Evolutionary conservation across 2,329 filamentous ascomycete species (phyloP).

Genomic region (Arthrobotrys conoides): DNA sequence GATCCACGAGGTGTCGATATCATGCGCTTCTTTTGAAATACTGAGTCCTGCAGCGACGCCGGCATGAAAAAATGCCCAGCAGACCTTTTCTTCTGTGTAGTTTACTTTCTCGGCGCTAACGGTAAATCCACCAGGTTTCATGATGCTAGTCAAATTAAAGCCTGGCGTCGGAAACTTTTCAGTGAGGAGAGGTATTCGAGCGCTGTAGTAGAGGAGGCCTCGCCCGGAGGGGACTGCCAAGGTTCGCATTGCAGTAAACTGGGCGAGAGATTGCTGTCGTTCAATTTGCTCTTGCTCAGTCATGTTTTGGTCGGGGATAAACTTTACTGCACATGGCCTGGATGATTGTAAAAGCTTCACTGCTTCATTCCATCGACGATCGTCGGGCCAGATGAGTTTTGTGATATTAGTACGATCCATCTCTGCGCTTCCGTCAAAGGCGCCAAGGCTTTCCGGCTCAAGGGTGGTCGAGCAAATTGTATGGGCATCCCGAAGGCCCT

Average conservation of each 20-base stretch:
- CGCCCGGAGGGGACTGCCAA: slow-evolving; percentile 89
- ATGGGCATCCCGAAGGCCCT: slow-evolving; percentile 80
- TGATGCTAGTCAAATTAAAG: slow-evolving; percentile 90
- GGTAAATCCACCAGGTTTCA: slow-evolving; percentile 91
- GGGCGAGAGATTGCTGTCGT: slow-evolving; percentile 90
- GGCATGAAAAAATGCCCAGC: slow-evolving; percentile 98
- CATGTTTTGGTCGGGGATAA: slow-evolving; percentile 81
- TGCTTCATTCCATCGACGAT: slow-evolving; percentile 89
- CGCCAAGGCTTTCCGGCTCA: slow-evolving; percentile 70
- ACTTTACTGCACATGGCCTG: slow-evolving; percentile 82
- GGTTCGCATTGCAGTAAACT: slow-evolving; percentile 86
- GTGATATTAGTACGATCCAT: slow-evolving; percentile 87
- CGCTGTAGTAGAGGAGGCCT: slow-evolving; percentile 87
- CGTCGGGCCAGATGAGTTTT: slow-evolving; percentile 88
- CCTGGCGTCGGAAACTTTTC: slow-evolving; percentile 91
- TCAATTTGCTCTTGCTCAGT: slow-evolving; percentile 89
- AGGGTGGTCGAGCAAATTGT: slow-evolving; percentile 75
- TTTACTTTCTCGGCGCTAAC: slow-evolving; percentile 90
- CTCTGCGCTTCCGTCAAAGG: slow-evolving; percentile 84
- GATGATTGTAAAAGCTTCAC: slow-evolving; percentile 86
- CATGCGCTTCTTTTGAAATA: slow-evolving; percentile 88
- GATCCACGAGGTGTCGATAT: slow-evolving; percentile 99
- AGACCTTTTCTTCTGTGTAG: slow-evolving; percentile 95
- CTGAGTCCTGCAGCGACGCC: slow-evolving; percentile 93
- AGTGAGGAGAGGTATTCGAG: slow-evolving; percentile 88